A percentile compares a stretch with the other conserved stretches of the same genome.
phyloP scores from a whole-genome alignment of 2,329 filamentous ascomycete species.

The Fusarium sororula region DNA sequence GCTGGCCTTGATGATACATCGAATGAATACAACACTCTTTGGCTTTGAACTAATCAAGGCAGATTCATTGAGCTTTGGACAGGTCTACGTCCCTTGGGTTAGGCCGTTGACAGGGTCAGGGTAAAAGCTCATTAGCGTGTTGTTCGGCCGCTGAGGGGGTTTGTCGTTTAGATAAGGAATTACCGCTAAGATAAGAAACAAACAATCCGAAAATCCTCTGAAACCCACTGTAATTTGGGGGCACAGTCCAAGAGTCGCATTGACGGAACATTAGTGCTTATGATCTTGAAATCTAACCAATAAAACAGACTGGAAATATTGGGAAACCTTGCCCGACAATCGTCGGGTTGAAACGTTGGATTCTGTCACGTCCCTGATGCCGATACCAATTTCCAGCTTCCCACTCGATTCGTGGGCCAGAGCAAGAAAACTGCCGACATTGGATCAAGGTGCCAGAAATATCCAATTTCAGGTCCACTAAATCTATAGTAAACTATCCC shows the following conservation, averaged over 20 bases:
- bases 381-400: not conserved
- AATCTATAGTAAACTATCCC: fast-evolving
- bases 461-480: fast-evolving
- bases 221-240: not conserved
- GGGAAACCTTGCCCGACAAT: not conserved
- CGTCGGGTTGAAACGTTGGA: not conserved
- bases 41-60: no score
- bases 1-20: no score
- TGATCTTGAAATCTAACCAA: not conserved
- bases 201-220: not conserved
- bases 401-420: not conserved
- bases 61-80: no score
- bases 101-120: no score
- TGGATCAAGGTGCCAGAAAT: not conserved
- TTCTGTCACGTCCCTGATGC: not conserved
- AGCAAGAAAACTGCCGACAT: not conserved
- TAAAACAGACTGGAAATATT: not conserved
- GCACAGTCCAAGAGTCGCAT: not conserved
- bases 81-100: no score
- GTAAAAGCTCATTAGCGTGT: no score
- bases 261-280: not conserved
- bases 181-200: not conserved
- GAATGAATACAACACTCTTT: no score
- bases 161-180: not conserved
- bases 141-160: no score